These are phyloP conservation scores for Cercospora sp. DNA, from an alignment of 2,329 filamentous ascomycete genomes.

Conservation along the genomic window DNA sequence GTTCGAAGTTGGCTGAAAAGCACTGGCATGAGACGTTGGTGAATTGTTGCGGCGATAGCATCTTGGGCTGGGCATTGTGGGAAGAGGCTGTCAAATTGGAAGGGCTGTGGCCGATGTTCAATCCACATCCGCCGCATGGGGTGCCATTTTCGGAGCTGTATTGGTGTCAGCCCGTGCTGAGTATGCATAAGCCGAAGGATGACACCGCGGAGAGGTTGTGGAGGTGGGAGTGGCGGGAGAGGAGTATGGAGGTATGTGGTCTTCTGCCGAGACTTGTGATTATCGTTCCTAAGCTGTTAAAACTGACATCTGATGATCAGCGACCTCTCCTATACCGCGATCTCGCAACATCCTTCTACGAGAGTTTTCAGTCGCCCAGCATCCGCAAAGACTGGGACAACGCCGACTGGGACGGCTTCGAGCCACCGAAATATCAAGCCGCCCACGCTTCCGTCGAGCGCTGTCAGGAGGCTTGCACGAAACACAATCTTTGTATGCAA, in stretches of 20 bases:
- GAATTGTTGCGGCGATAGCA: conserved; percentile 55
- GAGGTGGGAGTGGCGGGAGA: conserved; percentile 48
- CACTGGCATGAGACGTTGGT: conserved; percentile 45
- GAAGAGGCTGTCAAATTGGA: conserved; percentile 45
- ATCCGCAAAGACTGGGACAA: conserved; percentile 40
- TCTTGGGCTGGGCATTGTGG: conserved; percentile 51
- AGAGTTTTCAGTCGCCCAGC: conserved; percentile 21
- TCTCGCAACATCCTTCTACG: conserved; percentile 35
- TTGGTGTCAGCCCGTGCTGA: conserved; percentile 55
- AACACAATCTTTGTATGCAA: conserved; percentile 38
- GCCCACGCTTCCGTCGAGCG: conserved; percentile 37
- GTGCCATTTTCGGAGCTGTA: conserved; percentile 50
- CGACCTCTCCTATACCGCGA: conserved; percentile 35
- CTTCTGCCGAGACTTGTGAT: background rate
- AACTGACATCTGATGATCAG: background rate
- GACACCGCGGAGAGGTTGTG: conserved; percentile 53
- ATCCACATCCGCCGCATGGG: conserved; percentile 52
- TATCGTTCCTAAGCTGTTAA: background rate
- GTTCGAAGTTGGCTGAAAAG: conserved; percentile 36
- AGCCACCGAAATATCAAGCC: conserved; percentile 30
- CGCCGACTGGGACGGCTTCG: conserved; percentile 37
- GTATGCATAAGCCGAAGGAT: conserved; percentile 51
- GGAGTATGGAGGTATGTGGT: conserved; percentile 23
- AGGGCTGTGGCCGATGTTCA: conserved; percentile 53
- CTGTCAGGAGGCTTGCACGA: conserved; percentile 50